Conservation (phyloP, 108 stramenopile genomes). For the Nitzschia putrida region DNA sequence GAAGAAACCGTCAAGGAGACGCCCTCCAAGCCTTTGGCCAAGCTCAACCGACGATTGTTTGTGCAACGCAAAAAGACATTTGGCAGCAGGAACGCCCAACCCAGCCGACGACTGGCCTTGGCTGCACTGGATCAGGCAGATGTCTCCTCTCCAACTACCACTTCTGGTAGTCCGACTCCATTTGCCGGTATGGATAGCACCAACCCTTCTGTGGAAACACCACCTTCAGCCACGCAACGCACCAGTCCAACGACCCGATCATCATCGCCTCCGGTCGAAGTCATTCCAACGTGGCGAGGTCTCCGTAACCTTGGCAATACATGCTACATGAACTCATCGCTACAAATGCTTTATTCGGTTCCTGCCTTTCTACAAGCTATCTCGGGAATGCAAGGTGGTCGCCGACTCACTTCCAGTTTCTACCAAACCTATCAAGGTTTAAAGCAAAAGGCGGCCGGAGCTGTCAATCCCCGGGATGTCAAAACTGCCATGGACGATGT, state of each 20-base stretch:
- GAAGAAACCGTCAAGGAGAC: background rate
- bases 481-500: constrained; percentile 67
- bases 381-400: background rate
- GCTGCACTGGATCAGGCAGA: constrained; percentile 29
- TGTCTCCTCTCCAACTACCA: background rate
- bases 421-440: constrained; percentile 11
- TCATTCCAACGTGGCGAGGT: constrained; percentile 21
- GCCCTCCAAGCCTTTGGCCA: background rate
- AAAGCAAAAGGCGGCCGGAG: constrained; percentile 4
- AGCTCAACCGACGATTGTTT: background rate
- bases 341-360: constrained; percentile 72
- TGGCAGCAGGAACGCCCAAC: background rate
- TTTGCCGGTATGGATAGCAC: constrained; percentile 1
- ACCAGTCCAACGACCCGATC: background rate
- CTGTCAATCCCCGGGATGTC: constrained; percentile 43
- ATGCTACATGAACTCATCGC: constrained; percentile 76
- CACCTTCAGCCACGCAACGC: background rate
- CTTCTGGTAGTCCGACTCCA: background rate
- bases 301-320: constrained; percentile 78
- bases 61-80: background rate
- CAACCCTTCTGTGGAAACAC: background rate
- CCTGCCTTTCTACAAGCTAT: constrained; percentile 21
- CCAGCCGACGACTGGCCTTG: background rate
- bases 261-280: background rate
- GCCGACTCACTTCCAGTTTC: constrained; percentile 3